A percentile compares a stretch with the other conserved stretches of the same genome.
These are phyloP conservation scores for Allomyces macrogynus DNA, from an alignment of 192 early-diverging fungal genomes.

Conservation along the genomic window DNA sequence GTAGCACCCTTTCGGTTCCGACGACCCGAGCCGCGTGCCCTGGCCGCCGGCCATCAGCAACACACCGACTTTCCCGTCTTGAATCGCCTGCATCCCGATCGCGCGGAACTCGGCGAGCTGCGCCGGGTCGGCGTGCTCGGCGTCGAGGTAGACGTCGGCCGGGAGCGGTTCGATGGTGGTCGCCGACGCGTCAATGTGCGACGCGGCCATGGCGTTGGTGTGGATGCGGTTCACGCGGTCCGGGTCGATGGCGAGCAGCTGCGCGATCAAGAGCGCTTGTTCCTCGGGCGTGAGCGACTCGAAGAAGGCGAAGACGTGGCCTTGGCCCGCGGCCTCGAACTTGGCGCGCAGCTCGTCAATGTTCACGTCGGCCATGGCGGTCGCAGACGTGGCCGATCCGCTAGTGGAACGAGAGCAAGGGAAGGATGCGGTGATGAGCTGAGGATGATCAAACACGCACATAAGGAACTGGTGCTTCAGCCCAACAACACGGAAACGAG, in stretches of 20 bases:
- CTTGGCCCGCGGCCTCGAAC: slow-evolving; percentile 57
- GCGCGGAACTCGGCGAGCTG: slow-evolving; percentile 48
- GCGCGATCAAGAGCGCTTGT: slow-evolving; percentile 33
- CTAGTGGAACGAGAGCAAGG: too few species aligned
- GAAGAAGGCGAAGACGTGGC: slow-evolving; percentile 69
- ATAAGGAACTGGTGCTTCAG: too few species aligned
- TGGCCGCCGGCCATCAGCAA: slow-evolving; percentile 85
- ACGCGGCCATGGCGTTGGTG: slow-evolving; percentile 38
- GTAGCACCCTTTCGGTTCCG: slow-evolving; percentile 84
- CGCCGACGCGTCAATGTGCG: slow-evolving; percentile 16
- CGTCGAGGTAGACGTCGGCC: slow-evolving; percentile 39
- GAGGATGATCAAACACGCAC: too few species aligned
- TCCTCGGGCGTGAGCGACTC: slow-evolving; percentile 38
- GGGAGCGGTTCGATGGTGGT: slow-evolving; percentile 49
- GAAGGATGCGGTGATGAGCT: too few species aligned
- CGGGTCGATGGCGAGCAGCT: slow-evolving; percentile 55
- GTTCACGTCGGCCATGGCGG: too few species aligned
- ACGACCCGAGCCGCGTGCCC: slow-evolving; percentile 65
- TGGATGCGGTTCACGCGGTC: slow-evolving; percentile 66
- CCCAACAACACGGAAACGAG: too few species aligned
- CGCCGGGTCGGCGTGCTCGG: slow-evolving; percentile 14
- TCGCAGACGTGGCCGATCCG: too few species aligned
- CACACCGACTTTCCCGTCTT: slow-evolving; percentile 73
- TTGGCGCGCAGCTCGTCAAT: slow-evolving; percentile 27
- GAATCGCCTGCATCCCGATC: slow-evolving; percentile 57